These are phyloP conservation scores for Aspergillus homomorphus DNA, from an alignment of 495 filamentous ascomycete genomes.

Conservation along the genomic window DNA sequence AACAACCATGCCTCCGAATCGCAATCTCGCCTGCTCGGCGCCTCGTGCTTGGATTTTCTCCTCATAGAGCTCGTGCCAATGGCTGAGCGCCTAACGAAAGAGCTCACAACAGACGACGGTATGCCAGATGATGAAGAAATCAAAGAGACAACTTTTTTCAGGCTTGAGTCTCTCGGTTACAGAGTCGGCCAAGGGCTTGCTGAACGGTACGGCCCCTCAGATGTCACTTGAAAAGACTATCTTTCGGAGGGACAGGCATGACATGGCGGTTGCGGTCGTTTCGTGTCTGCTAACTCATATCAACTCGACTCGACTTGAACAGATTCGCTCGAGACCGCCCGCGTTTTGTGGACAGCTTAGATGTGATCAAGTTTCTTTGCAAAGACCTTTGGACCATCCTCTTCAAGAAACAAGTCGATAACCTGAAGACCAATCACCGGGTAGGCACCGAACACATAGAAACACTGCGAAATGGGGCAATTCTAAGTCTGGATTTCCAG, in stretches of 20 bases:
- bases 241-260: not conserved
- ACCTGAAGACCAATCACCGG: slow-evolving; percentile 96
- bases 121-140: slow-evolving; percentile 71
- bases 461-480: not conserved
- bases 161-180: slow-evolving; percentile 85
- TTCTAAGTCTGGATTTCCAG: slow-evolving; percentile 34
- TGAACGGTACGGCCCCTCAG: slow-evolving; percentile 63
- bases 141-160: slow-evolving; percentile 75
- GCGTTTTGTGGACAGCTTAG: slow-evolving; percentile 80
- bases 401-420: slow-evolving; percentile 96
- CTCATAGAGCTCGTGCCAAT: slow-evolving; percentile 96
- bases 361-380: slow-evolving; percentile 96
- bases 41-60: slow-evolving; percentile 85
- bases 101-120: slow-evolving; percentile 34
- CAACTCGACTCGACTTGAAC: not conserved
- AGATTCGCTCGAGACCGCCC: slow-evolving; percentile 88
- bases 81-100: slow-evolving; percentile 68
- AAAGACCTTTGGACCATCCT: slow-evolving; percentile 95
- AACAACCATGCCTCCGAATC: slow-evolving; percentile 70
- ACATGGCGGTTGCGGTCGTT: not conserved
- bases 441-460: slow-evolving; percentile 38
- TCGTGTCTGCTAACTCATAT: not conserved
- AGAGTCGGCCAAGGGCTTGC: slow-evolving; percentile 89
- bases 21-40: slow-evolving; percentile 68
- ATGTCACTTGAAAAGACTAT: not conserved